phyloP scores from a whole-genome alignment of 2,329 filamentous ascomycete species.

The Penicillium vulpinum region DNA sequence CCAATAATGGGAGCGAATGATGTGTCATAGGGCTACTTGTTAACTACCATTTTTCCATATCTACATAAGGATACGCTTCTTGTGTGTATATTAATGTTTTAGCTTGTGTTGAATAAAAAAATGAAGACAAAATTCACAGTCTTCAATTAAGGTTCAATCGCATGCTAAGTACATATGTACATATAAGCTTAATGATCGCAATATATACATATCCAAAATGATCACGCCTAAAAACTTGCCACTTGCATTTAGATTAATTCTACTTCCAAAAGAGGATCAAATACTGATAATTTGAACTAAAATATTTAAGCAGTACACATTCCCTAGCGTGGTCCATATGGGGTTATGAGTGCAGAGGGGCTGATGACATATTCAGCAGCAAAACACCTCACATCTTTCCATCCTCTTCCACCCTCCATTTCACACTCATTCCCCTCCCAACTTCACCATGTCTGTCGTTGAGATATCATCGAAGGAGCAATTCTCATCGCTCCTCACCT shows the following conservation, averaged over 20 bases:
- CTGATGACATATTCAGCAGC: conserved; percentile 34
- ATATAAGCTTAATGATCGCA: too few species aligned
- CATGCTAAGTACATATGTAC: too few species aligned
- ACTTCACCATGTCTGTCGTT: conserved; percentile 44
- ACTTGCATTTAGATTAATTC: background rate
- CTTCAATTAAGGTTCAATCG: too few species aligned
- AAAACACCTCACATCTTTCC: conserved; percentile 23
- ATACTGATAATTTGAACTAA: background rate
- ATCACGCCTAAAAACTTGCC: background rate
- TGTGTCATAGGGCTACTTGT: background rate
- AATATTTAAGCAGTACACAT: background rate
- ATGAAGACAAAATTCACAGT: background rate
- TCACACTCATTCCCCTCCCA: conserved; percentile 9
- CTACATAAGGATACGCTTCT: background rate
- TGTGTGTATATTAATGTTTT: background rate
- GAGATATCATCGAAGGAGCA: conserved; percentile 65
- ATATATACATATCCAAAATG: background rate
- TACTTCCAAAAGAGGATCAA: background rate
- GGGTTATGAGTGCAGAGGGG: conserved; percentile 16
- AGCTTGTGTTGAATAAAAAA: too few species aligned
- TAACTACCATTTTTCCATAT: background rate
- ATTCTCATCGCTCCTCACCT: conserved; percentile 67
- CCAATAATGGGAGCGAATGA: background rate
- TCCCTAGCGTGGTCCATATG: background rate
- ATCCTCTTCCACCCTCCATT: conserved; percentile 11